phyloP scores from a whole-genome alignment of 192 early-diverging fungal genomes.

The Rhizoclosmatium globosum region DNA sequence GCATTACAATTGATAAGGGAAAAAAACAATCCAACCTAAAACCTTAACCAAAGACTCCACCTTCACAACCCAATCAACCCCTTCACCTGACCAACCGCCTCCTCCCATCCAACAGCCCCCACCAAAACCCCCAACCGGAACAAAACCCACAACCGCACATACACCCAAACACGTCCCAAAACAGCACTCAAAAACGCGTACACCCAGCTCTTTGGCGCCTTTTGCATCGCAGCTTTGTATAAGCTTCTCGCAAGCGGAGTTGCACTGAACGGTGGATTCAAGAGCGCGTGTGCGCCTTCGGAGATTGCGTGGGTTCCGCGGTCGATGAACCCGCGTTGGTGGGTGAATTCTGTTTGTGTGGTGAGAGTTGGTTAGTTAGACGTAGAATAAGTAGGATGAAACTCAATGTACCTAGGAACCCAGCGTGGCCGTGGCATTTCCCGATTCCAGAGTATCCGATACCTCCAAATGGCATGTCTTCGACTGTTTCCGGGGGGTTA shows the following conservation, averaged over 20 bases:
- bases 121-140: not conserved
- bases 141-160: conserved; percentile 11
- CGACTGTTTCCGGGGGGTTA: conserved; percentile 23
- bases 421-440: conserved; percentile 24
- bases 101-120: conserved; percentile 4
- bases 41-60: too few species aligned
- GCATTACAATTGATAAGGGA: too few species aligned
- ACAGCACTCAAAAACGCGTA: not conserved
- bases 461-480: conserved; percentile 85
- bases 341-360: conserved; percentile 57
- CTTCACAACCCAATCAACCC: not conserved
- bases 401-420: not conserved
- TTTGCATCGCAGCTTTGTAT: not conserved
- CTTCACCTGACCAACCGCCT: not conserved
- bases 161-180: not conserved
- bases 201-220: not conserved
- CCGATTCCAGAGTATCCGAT: conserved; percentile 88
- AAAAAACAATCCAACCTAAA: too few species aligned
- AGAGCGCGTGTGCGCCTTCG: not conserved
- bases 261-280: conserved; percentile 1
- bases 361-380: conserved; percentile 80
- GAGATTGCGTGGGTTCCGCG: conserved; percentile 4
- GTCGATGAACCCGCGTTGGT: conserved; percentile 13
- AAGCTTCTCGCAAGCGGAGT: not conserved
- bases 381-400: not conserved